These are phyloP conservation scores for Kwoniella heveanensis DNA, from an alignment of 768 basidiomycete species.

Conservation along the genomic window DNA sequence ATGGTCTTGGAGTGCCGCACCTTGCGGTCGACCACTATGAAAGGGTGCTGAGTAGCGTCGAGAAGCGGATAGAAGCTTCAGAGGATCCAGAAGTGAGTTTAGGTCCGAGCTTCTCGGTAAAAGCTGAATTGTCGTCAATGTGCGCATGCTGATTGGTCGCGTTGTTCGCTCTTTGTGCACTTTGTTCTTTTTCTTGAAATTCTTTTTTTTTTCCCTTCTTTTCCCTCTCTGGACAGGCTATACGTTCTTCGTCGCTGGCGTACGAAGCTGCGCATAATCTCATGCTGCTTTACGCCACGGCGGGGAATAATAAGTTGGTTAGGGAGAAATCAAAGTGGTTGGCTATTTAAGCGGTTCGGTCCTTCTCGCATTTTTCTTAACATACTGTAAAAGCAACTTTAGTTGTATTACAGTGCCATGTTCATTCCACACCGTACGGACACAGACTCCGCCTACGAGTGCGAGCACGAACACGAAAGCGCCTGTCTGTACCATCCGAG, in stretches of 20 bases:
- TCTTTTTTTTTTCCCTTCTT: background rate
- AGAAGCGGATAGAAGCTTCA: constrained; percentile 56
- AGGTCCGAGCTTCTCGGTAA: no score
- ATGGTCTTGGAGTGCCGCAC: constrained; percentile 82
- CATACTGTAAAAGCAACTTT: no score
- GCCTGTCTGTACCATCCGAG: no score
- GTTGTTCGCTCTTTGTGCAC: background rate
- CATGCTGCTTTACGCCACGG: constrained; percentile 75
- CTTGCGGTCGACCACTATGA: constrained; percentile 86
- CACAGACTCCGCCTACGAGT: no score
- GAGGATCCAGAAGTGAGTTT: constrained; percentile 54
- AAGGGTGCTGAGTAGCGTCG: constrained; percentile 67
- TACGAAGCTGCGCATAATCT: constrained; percentile 86
- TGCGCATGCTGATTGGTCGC: no score
- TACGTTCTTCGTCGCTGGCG: constrained; percentile 63
- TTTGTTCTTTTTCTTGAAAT: background rate
- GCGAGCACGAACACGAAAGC: no score
- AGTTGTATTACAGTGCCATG: no score
- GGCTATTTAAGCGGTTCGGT: constrained; percentile 59
- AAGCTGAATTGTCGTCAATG: no score
- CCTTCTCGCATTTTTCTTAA: no score
- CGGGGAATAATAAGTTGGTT: constrained; percentile 72
- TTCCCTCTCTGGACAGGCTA: constrained; percentile 28
- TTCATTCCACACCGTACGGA: no score
- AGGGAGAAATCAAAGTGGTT: constrained; percentile 77